Evolutionary conservation across 129 eudicot genomes (phyloP), one percentile per base, ranked within the genome.

Genomic region (Arctium minus): DNA sequence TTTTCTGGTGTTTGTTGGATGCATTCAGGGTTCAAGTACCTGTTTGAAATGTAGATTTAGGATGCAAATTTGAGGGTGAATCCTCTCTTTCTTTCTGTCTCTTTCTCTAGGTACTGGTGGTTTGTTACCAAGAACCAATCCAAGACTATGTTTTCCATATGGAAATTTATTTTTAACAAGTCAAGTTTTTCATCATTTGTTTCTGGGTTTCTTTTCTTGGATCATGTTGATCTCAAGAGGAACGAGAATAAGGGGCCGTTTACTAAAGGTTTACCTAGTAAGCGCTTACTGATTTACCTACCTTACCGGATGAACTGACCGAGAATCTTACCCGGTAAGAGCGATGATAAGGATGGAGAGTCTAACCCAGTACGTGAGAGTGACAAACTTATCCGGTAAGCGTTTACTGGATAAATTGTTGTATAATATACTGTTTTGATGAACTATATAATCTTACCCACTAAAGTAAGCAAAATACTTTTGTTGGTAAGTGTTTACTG

Each of bases 11-110:
- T 79, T 79, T 84, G 84, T 84, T 84, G 81, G 33, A 78, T 84
- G 83, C 83, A 70, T 80, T 80, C 77, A 80, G 46, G 83, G 80
- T 84, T 72, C 38, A 72, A 84, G 68, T 84, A 84, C 82, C 87
- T 78, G 74, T 84, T 84, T 84, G 87, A 84, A 84, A 79, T 84
- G 87, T 84, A 84, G 87, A 84, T 73, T 79, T 84, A 84, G 87
- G 84, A 79, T 84, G 83, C 74, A 78, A 62, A 75, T 79, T 79
- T 84, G 83, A 83, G 82, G 39, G 76, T 82, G 85, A 65, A 82
- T 46, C 56, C 56, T 46, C 56, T 10, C 7, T 8, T 9, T 46
- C 81, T 42, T 15, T 82, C 76, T 70, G 62, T 44, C 76, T 50
- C 27, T 53, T 53, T 53, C 65, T 77, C 82, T 83, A 76, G 77